Evolutionary conservation across 78 protist genomes (phyloP), one percentile per base, ranked within the genome.

Genomic region (Salpingoeca rosetta): DNA sequence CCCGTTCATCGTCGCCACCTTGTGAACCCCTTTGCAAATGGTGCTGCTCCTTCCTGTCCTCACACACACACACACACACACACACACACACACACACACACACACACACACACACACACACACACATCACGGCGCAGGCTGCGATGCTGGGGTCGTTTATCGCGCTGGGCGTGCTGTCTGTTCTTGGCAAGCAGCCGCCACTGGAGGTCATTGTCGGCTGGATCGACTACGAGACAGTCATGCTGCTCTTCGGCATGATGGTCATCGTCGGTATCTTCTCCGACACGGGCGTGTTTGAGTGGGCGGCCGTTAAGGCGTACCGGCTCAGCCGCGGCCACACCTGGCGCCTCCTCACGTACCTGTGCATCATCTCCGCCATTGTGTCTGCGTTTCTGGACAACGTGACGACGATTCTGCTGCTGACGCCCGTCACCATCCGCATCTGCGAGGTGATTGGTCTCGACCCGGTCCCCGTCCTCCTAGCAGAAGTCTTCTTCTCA

Each of bases 331-430:
- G 75, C 31, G 87, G 85, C 22, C 0, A 43, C 41, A 24, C 37
- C 25, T 88, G 88, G 77, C 31, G 2, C 27, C 84, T 92, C 26
- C 1, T 89, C 73, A 0, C 73, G 27, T 0, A 72, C 36, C 83
- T 92, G 12, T 51, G 65, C 65, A 51, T 7, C 65, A 22, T 80
- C 87, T 38, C 92, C 31, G 89, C 87, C 75, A 17, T 88, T 27
- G 84, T 86, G 27, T 88, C 92, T 24, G 93, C 92, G 35, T 88
- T 92, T 82, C 78, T 92, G 51, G 94, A 92, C 85, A 92, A 92
- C 86, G 92, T 90, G 28, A 92, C 94, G 28, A 83, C 90, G 75
- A 82, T 92, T 56, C 56, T 92, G n/a, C 88, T 92, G 43, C n/a
- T 87, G 39, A 56, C 88, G 28, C 94, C 94, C 31, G 89, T 92